Conservation (phyloP, 306 rosid genomes). For the Gleditsia sinensis region DNA sequence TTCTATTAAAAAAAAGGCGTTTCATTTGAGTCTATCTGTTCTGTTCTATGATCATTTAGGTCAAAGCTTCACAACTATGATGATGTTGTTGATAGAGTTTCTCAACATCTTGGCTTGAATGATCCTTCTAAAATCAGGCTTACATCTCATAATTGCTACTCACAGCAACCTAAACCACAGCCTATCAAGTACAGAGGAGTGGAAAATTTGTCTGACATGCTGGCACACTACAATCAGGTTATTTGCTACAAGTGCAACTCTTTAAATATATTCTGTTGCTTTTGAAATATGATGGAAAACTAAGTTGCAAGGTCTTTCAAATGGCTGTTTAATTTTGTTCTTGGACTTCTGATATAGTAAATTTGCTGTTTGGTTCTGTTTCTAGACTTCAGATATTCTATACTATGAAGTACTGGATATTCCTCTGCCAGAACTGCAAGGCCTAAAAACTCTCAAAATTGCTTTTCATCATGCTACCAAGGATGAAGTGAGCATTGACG, state of each 20-base stretch:
- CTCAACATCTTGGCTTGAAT: constrained; percentile 58
- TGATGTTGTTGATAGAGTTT: constrained; percentile 73
- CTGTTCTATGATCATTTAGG: constrained; percentile 40
- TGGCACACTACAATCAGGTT: constrained; percentile 78
- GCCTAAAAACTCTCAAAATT: constrained; percentile 78
- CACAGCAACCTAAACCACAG: constrained; percentile 90
- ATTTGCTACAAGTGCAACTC: constrained; percentile 1
- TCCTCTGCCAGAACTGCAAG: constrained; percentile 83
- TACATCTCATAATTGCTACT: constrained; percentile 86
- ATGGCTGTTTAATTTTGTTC: neutral
- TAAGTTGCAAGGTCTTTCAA: neutral
- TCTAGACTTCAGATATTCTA: constrained; percentile 67
- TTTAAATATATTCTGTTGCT: neutral
- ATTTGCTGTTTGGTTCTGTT: constrained; percentile 14
- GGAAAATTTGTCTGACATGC: constrained; percentile 81
- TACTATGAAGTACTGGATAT: constrained; percentile 83
- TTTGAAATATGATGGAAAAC: neutral
- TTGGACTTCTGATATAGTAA: constrained; percentile 1
- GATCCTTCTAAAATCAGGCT: constrained; percentile 88
- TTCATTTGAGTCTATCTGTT: neutral
- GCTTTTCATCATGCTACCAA: constrained; percentile 78
- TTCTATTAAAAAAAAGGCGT: too few relatives aligned
- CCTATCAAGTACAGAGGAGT: constrained; percentile 78
- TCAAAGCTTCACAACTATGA: constrained; percentile 67
- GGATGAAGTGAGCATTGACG: constrained; percentile 65